Evolutionary conservation across 2,329 filamentous ascomycete species (phyloP), one percentile per base, ranked within the genome.

Genomic region (Torrubiellomyces zombiae): DNA sequence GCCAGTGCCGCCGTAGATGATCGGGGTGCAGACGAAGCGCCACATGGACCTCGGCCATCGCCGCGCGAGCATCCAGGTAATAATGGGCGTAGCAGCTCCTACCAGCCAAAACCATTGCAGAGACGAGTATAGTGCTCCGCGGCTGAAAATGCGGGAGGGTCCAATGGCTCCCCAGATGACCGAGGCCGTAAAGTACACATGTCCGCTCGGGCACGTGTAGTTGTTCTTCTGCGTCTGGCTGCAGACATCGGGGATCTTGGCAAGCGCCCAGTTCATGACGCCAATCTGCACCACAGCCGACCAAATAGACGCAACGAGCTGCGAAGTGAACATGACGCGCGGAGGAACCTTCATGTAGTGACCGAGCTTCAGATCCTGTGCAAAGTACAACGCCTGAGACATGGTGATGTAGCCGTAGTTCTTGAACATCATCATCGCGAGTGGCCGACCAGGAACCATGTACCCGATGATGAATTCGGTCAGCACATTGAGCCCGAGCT

Each of bases 401-500:
- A 76, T 75, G 48, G 60, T 68, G 28, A 77, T 65, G 42, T 75
- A 77, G 25, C 72, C 70, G 38, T 75, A 80, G 32, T 72, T 76
- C 49, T 79, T 79, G 55, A 80, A 80, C 52, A 80, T 63, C 74
- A 81, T 81, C 62, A 79, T 73, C 23, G 73, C 73, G 31, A 80
- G 56, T 2, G 75, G 75, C 3, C 62, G 61, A 14, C 75, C 75
- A 0, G 75, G 75, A 24, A 75, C 63, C 58, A 80, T 74, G 46
- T 80, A 80, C 5, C 75, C 75, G 31, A 75, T 63, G 31, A 81
- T 62, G 38, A 75, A 77, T 42, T 79, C 74, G n/a, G 73, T 75
- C 30, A 80, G 49, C 11, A 81, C 72, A 36, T 78, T 78, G 13
- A 80, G 55, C 4, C 72, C 72, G 4, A 78, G 55, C 41, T 71